phyloP scores from a whole-genome alignment of 805 yeast species.

The Ogataea degrootiae region DNA sequence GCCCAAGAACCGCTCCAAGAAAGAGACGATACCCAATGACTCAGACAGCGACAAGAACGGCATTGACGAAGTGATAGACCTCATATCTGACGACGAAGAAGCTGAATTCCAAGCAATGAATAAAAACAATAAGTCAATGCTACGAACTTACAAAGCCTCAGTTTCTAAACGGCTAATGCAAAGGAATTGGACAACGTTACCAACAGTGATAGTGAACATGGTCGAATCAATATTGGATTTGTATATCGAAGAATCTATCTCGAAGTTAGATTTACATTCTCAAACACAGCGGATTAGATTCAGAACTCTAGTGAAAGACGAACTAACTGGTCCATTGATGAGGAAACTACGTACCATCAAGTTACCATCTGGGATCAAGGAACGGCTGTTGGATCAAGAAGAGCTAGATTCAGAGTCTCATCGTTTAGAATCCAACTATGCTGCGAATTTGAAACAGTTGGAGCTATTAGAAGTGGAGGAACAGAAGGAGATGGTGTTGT shows the following conservation, averaged over 20 bases:
- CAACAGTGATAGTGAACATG: conserved; percentile 8
- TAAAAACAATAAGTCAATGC: conserved; percentile 1
- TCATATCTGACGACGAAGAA: conserved; percentile 5
- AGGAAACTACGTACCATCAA: conserved; percentile 16
- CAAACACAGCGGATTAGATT: conserved; percentile 14
- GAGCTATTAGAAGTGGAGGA: conserved; percentile 20
- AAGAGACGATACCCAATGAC: background rate
- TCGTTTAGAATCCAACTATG: conserved; percentile 20
- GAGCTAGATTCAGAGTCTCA: conserved; percentile 17
- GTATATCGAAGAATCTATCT: conserved; percentile 18
- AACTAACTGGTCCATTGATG: conserved; percentile 19
- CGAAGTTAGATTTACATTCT: conserved; percentile 10
- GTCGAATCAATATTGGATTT: conserved; percentile 15
- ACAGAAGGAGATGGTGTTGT: conserved; percentile 15
- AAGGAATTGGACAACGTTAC: conserved; percentile 16
- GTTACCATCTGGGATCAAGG: conserved; percentile 23
- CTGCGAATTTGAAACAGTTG: conserved; percentile 25
- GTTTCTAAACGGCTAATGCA: conserved; percentile 14
- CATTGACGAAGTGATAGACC: background rate
- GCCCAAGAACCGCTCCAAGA: background rate
- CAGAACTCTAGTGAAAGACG: conserved; percentile 15
- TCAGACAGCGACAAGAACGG: background rate
- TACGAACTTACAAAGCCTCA: conserved; percentile 9
- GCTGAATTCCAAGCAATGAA: conserved; percentile 4
- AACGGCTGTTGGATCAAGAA: conserved; percentile 24